phyloP scores from a whole-genome alignment of 768 basidiomycete species.

The Mycena rosella region DNA sequence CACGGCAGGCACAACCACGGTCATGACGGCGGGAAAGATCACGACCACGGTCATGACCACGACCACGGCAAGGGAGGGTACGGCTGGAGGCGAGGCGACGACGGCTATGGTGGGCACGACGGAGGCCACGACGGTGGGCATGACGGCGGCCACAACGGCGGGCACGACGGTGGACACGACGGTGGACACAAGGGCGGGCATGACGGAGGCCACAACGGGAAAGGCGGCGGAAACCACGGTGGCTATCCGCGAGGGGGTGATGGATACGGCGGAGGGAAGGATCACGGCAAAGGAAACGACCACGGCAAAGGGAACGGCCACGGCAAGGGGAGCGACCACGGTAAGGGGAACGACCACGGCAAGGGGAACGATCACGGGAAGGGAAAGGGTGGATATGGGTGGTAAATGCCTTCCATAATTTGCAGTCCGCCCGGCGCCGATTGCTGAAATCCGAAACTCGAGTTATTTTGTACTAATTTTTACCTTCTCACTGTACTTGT shows the following conservation, averaged over 20 bases:
- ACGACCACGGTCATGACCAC: too few relatives aligned
- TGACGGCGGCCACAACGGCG: too few relatives aligned
- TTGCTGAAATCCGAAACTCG: neutral
- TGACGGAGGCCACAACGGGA: too few relatives aligned
- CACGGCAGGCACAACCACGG: too few relatives aligned
- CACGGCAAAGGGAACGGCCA: neutral
- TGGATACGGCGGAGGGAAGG: neutral
- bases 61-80: neutral
- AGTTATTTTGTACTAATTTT: constrained; percentile 6
- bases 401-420: neutral
- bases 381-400: neutral
- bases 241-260: neutral
- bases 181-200: neutral
- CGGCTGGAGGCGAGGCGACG: too few relatives aligned
- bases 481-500: constrained; percentile 10
- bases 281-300: neutral
- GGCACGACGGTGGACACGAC: neutral
- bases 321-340: neutral
- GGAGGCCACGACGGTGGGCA: neutral
- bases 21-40: too few relatives aligned
- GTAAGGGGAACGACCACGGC: neutral
- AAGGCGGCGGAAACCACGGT: neutral
- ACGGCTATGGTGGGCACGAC: neutral
- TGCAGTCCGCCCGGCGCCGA: neutral
- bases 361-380: neutral